Evolutionary conservation across 169 alveolate species (phyloP).

Genomic region (Plasmodium knowlesi): DNA sequence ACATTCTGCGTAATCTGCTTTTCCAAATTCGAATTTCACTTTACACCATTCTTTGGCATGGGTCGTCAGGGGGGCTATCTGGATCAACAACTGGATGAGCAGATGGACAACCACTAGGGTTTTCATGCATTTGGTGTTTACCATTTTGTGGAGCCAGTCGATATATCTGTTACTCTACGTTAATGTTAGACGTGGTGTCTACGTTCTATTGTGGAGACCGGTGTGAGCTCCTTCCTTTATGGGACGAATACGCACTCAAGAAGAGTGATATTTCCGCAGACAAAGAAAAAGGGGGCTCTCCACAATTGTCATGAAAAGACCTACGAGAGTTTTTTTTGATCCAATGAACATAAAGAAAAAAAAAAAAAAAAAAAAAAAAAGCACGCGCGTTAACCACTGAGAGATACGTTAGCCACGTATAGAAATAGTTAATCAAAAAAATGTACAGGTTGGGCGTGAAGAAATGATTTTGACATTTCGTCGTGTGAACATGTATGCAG

Average conservation of each 20-base stretch:
- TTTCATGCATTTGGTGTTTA: background rate
- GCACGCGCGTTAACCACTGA: background rate
- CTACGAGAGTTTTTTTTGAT: background rate
- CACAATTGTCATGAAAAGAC: background rate
- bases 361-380: background rate
- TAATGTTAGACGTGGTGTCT: background rate
- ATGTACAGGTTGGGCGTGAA: background rate
- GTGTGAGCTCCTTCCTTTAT: background rate
- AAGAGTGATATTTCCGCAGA: background rate
- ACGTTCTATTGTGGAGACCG: background rate
- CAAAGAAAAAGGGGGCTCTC: background rate
- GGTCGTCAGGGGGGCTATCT: background rate
- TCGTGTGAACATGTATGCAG: background rate
- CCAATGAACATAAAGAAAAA: background rate
- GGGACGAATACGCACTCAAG: background rate
- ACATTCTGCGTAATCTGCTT: slow-evolving; percentile 90
- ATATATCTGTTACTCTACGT: background rate
- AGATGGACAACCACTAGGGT: background rate
- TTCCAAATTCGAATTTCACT: slow-evolving; percentile 88
- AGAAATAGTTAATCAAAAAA: background rate
- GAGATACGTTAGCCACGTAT: background rate
- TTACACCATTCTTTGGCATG: slow-evolving; percentile 89
- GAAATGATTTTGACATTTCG: background rate
- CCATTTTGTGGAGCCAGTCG: background rate
- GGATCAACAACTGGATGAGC: background rate